Evolutionary conservation across 2,329 filamentous ascomycete genomes (phyloP).

Genomic region (Thelonectria discophora): DNA sequence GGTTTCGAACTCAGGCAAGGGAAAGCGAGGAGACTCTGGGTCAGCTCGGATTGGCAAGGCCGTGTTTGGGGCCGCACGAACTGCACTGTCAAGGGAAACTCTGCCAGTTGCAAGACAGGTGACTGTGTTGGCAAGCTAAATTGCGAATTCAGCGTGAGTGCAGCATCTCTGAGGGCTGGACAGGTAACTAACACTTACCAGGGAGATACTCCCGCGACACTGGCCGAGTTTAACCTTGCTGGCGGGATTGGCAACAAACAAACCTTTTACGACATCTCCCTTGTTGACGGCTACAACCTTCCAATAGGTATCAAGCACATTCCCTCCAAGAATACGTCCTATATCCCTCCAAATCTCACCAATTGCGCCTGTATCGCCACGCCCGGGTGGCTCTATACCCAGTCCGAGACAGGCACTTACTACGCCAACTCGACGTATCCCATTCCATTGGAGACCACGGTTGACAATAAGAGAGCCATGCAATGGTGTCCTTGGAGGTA

Average conservation of each 20-base stretch:
- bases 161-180: not conserved
- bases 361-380: conserved; percentile 82
- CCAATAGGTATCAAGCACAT: conserved; percentile 71
- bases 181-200: conserved; percentile 44
- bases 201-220: conserved; percentile 77
- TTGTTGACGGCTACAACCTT: conserved; percentile 87
- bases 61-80: conserved; percentile 86
- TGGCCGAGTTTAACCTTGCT: conserved; percentile 82
- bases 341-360: conserved; percentile 79
- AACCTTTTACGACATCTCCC: conserved; percentile 84
- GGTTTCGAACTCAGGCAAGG: conserved; percentile 74
- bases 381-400: conserved; percentile 66
- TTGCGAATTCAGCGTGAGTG: conserved; percentile 73
- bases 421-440: conserved; percentile 73
- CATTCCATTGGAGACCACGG: conserved; percentile 70
- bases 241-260: conserved; percentile 68
- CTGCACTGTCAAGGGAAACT: conserved; percentile 76
- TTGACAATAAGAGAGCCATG: conserved; percentile 65
- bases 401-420: conserved; percentile 62
- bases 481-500: conserved; percentile 85
- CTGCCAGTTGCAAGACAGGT: conserved; percentile 76
- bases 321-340: conserved; percentile 67
- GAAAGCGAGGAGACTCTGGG: conserved; percentile 67
- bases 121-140: conserved; percentile 77
- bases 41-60: conserved; percentile 80